Evolutionary conservation across 139 green algal species (phyloP), one percentile per base, ranked within the genome.

Genomic region (Chlamydomonas sp.): DNA sequence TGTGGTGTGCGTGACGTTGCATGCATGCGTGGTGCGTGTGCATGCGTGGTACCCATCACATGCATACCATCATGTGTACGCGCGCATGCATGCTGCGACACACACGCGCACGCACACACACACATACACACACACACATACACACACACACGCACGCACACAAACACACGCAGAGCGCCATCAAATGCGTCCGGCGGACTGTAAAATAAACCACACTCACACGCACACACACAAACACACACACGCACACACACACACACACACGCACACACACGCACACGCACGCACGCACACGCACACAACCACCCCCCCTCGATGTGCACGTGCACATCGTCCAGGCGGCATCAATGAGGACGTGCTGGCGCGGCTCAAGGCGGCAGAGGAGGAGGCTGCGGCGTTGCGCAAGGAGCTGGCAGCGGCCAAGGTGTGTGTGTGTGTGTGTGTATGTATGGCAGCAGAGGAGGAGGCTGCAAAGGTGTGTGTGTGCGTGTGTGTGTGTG

Each of bases 261-360:
- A 54, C 43, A 13, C 20, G 20, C 43, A 54, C 43, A 54, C 43
- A 54, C 43, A 54, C 20, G 43, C 43, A 54, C 43, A 54, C 43
- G 20, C 43, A 54, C 20, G 20, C 43, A 54, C 20, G 20, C 43
- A 54, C 43, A 54, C 20, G 13, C 43, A 54, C 43, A 54, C 43
- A 54, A 20, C 43, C 13, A 20, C 43, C 13, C 20, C 13, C 43
- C 20, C 20, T 54, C 43, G 20, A 13, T 54, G 43, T n/a, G n/a
- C n/a, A n/a, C n/a, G n/a, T n/a, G n/a, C n/a, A n/a, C n/a, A n/a
- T n/a, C n/a, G n/a, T n/a, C n/a, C n/a, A n/a, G n/a, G n/a, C n/a
- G 34, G 58, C n/a, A 35, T 81, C 6, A 63, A 65, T n/a, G 81
- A 88, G 58, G 80, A 85, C 47, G 73, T 89, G 24, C 67, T 89